A percentile compares a stretch with the other conserved stretches of the same genome.
Conservation (phyloP, 139 green algal genomes). For the Chlorella sp. region DNA sequence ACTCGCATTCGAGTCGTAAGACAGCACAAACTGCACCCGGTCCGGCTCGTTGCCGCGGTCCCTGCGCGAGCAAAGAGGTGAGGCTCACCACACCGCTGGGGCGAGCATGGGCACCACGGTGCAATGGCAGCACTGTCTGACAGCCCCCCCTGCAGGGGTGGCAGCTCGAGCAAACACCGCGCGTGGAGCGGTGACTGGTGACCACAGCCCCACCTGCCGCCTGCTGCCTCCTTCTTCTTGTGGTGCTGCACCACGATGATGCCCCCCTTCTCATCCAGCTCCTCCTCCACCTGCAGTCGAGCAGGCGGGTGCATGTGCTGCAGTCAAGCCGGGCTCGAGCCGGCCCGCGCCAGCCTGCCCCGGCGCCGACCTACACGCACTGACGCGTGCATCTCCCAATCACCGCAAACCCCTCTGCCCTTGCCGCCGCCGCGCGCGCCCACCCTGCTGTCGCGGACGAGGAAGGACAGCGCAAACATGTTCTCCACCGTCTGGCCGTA, state of each 20-base stretch:
- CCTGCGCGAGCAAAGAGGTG: neutral
- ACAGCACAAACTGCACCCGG: conserved; percentile 59
- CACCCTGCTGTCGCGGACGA: conserved; percentile 61
- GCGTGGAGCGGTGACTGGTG: neutral
- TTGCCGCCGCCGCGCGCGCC: neutral
- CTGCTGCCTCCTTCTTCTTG: neutral
- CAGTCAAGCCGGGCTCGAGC: neutral
- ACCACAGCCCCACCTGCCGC: neutral
- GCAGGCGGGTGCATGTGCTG: neutral
- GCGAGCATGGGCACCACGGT: neutral
- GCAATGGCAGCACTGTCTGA: neutral
- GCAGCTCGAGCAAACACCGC: neutral
- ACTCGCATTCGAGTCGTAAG: conserved; percentile 23
- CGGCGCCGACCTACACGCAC: neutral
- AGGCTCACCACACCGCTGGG: neutral
- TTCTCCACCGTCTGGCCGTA: conserved; percentile 91
- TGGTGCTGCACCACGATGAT: conserved; percentile 14
- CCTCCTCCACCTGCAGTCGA: conserved; percentile 12
- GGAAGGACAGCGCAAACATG: conserved; percentile 84
- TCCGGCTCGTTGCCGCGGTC: conserved; percentile 6
- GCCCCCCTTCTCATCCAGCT: conserved; percentile 16
- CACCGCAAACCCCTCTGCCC: neutral
- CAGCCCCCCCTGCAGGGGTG: neutral
- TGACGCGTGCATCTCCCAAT: neutral
- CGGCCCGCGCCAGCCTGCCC: neutral